These are phyloP conservation scores for Oryza punctata DNA, from an alignment of 176 grass and related monocot species.

Conservation along the genomic window DNA sequence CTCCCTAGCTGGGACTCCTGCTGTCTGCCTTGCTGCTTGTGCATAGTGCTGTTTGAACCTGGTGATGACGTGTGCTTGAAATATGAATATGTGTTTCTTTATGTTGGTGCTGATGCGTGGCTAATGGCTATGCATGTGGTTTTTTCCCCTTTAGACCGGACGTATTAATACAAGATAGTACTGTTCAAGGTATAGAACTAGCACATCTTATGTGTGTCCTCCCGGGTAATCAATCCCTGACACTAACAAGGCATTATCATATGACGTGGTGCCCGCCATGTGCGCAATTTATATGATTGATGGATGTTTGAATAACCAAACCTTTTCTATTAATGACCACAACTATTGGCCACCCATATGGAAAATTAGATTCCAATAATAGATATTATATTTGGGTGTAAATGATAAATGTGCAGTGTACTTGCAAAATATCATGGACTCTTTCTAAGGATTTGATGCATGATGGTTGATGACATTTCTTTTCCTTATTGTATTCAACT, in stretches of 20 bases:
- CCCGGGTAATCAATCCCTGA: slow-evolving; percentile 14
- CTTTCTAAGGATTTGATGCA: not conserved
- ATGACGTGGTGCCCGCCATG: slow-evolving; percentile 15
- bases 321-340: slow-evolving; percentile 25
- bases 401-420: not conserved
- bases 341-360: slow-evolving; percentile 1
- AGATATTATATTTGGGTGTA: slow-evolving; percentile 15
- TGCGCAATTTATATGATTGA: slow-evolving; percentile 11
- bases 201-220: slow-evolving; percentile 2
- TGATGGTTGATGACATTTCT: not conserved
- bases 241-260: slow-evolving; percentile 37
- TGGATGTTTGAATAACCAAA: not conserved
- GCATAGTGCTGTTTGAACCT: slow-evolving; percentile 5
- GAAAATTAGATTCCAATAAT: not conserved
- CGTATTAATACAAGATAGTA: not conserved
- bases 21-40: not conserved
- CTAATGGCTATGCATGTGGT: not conserved
- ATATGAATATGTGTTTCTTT: not conserved
- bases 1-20: not conserved
- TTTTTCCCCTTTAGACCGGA: not conserved
- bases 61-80: not conserved
- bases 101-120: not conserved
- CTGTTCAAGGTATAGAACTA: not conserved
- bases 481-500: slow-evolving; percentile 9
- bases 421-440: slow-evolving; percentile 9